Conservation (phyloP, 495 filamentous ascomycete species). For the Friedmanniomyces endolithicus region DNA sequence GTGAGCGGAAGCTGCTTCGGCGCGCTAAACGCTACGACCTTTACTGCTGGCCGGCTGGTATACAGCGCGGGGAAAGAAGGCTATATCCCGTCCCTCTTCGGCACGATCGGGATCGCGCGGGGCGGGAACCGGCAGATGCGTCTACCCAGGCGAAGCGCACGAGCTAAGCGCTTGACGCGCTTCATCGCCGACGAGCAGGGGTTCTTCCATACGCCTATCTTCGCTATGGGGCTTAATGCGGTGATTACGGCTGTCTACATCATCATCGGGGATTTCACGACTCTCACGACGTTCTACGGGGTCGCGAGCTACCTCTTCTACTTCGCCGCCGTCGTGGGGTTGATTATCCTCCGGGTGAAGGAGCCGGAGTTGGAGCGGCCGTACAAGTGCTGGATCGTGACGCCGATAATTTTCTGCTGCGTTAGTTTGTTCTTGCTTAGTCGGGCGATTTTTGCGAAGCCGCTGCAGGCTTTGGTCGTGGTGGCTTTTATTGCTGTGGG, state of each 20-base stretch:
- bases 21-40: slow-evolving; percentile 85
- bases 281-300: slow-evolving; percentile 89
- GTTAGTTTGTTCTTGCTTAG: slow-evolving; percentile 86
- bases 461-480: slow-evolving; percentile 78
- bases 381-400: slow-evolving; percentile 91
- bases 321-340: slow-evolving; percentile 84
- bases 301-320: slow-evolving; percentile 96
- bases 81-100: slow-evolving; percentile 75
- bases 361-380: slow-evolving; percentile 81
- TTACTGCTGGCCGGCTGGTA: slow-evolving; percentile 81
- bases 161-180: slow-evolving; percentile 15
- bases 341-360: slow-evolving; percentile 79
- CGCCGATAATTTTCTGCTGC: slow-evolving; percentile 95
- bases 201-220: slow-evolving; percentile 72
- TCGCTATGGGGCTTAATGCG: slow-evolving; percentile 74
- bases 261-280: slow-evolving; percentile 75
- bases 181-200: slow-evolving; percentile 30
- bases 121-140: slow-evolving; percentile 16
- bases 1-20: slow-evolving; percentile 77
- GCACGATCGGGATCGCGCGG: slow-evolving; percentile 55
- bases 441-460: slow-evolving; percentile 75
- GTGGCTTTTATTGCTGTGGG: slow-evolving; percentile 71
- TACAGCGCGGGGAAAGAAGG: slow-evolving; percentile 94
- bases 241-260: slow-evolving; percentile 62
- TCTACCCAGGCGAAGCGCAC: slow-evolving; percentile 17